phyloP scores from a whole-genome alignment of 371 early-diverging fungal genomes.

The Mortierella sp. region DNA sequence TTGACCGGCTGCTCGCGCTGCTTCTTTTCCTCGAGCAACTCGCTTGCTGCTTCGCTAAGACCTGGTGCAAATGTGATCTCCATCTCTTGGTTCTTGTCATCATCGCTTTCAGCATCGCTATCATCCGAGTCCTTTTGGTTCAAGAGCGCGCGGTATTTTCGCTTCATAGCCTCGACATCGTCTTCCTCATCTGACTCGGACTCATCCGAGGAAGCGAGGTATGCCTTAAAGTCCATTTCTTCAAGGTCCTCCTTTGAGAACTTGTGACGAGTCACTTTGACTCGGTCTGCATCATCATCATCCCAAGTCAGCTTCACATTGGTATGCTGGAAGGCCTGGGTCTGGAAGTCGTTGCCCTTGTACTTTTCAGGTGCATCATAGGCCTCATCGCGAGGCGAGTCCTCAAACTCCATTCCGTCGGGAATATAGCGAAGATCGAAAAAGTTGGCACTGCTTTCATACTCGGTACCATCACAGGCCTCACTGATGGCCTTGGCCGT shows the following conservation, averaged over 20 bases:
- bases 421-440: slow-evolving; percentile 98
- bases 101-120: slow-evolving; percentile 57
- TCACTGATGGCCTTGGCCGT: slow-evolving; percentile 88
- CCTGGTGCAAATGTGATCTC: slow-evolving; percentile 97
- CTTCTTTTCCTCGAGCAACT: slow-evolving; percentile 64
- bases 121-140: slow-evolving; percentile 61
- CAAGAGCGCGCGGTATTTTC: slow-evolving; percentile 77
- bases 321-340: slow-evolving; percentile 92
- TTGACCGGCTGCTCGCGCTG: slow-evolving; percentile 51
- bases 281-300: slow-evolving; percentile 90
- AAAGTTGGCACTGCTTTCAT: slow-evolving; percentile 92
- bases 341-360: slow-evolving; percentile 82
- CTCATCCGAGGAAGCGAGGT: slow-evolving; percentile 84
- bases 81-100: slow-evolving; percentile 80
- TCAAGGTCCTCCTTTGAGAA: slow-evolving; percentile 91
- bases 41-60: slow-evolving; percentile 77
- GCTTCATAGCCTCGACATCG: slow-evolving; percentile 63
- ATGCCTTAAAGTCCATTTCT: slow-evolving; percentile 90
- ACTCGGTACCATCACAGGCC: slow-evolving; percentile 94
- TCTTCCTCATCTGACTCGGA: slow-evolving; percentile 71
- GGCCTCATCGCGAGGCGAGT: slow-evolving; percentile 73
- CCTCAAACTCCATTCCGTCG: slow-evolving; percentile 89
- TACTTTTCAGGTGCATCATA: slow-evolving; percentile 82
- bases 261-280: slow-evolving; percentile 79
- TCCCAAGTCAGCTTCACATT: slow-evolving; percentile 98